Conservation (phyloP, 2,329 filamentous ascomycete genomes). For the Ceratocystis huliohia region DNA sequence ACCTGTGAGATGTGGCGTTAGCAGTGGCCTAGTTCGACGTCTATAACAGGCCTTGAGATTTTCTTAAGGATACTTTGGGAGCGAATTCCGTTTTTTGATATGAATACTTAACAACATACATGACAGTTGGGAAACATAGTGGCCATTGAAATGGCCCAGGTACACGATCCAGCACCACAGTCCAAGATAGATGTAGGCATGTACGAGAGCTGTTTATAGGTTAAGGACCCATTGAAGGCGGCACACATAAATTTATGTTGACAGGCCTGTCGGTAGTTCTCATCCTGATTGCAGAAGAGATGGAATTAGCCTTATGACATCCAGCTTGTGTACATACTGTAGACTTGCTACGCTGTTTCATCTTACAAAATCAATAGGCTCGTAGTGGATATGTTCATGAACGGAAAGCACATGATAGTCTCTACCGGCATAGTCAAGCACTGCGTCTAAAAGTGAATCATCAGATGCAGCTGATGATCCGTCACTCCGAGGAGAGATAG, state of each 20-base stretch:
- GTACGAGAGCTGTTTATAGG: slow-evolving; percentile 4
- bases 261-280: not conserved
- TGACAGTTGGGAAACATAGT: slow-evolving; percentile 8
- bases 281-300: not conserved
- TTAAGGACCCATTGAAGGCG: slow-evolving; percentile 9
- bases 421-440: slow-evolving; percentile 1
- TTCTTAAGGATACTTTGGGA: too few species aligned
- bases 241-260: slow-evolving; percentile 14
- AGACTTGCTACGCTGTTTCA: not conserved
- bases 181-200: slow-evolving; percentile 12
- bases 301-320: not conserved
- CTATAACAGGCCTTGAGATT: too few species aligned
- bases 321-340: not conserved
- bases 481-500: not conserved
- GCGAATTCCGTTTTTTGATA: too few species aligned
- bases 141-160: slow-evolving; percentile 9
- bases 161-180: slow-evolving; percentile 17
- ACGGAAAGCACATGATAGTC: slow-evolving; percentile 8
- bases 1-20: not conserved
- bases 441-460: not conserved
- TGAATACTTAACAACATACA: not conserved
- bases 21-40: not conserved
- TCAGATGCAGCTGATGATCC: not conserved
- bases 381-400: slow-evolving; percentile 13
- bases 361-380: slow-evolving; percentile 17